Base-by-base conservation (phyloP, 73 alveolate genomes). In the Stentor coeruleus region DNA sequence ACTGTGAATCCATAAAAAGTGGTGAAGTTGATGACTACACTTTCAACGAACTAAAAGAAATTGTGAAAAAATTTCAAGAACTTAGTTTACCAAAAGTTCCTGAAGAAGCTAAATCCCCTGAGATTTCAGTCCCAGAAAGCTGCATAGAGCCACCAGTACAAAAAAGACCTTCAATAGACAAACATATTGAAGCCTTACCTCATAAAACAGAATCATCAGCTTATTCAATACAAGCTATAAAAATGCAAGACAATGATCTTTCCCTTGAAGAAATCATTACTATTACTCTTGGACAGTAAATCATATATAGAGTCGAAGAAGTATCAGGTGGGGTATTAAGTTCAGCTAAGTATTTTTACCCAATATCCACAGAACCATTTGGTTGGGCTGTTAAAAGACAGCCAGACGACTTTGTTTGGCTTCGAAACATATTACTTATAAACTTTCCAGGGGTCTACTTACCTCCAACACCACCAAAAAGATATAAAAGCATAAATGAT, bases 381-480 rank as follows among this genome's bases (percentile, higher is more conserved):
- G 92, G 89, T 33, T 92, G 96, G 96, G 82, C 55, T 49, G 93
- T 88, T 0, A 82, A 85, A 80, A 42, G 98, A 72, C 84, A 87
- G 49, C 84, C 90, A 74, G 82, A 85, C 59, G 96, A 93, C 81
- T 93, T 93, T 59, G 37, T 74, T 6, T 66, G 90, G 87, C 89
- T 93, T 2, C 83, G 98, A 82, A 93, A 93, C 15, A 79, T 91
- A 58, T 76, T 93, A 15, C 40, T 77, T 4, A 26, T 11, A 14
- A 66, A 31, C 2, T 26, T 26, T 31, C 79, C 79, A 20, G 79
- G 79, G 26, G n/a, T 11, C 14, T 66, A 66, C 37, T 28, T 66
- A 20, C 79, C 79, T 1, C 79, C 79, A 20, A 37, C 33, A 28
- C 79, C 79, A 66, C n/a, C n/a, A 66, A 66, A 66, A 66, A 66